Percentiles rank a stretch among this genome's conserved stretches.
phyloP scores from a whole-genome alignment of 2,329 filamentous ascomycete genomes.

The Bipolaris victoriae region DNA sequence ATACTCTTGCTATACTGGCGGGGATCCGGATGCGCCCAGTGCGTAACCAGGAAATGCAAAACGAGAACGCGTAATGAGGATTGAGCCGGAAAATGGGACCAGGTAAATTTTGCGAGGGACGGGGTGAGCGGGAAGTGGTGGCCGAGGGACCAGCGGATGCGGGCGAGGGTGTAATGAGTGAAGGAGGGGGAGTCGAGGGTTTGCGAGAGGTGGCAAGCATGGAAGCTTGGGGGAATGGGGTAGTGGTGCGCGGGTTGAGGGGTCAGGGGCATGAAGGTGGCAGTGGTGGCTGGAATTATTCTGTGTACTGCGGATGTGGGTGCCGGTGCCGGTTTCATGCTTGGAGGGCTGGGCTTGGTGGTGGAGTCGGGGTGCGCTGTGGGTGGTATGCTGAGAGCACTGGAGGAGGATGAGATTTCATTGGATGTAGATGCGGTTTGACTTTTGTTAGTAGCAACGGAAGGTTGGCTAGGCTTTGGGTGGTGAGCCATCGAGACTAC shows the following conservation, averaged over 20 bases:
- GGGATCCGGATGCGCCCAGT: slow-evolving; percentile 16
- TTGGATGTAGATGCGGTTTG: not conserved
- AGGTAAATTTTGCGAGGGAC: slow-evolving; percentile 15
- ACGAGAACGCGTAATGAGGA: slow-evolving; percentile 18
- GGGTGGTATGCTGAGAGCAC: not conserved
- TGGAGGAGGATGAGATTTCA: not conserved
- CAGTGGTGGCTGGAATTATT: too few relatives aligned
- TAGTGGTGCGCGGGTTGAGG: too few relatives aligned
- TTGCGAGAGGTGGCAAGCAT: slow-evolving; percentile 26
- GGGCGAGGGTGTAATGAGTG: slow-evolving; percentile 22
- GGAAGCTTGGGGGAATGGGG: slow-evolving; percentile 9
- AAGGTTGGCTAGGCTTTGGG: not conserved
- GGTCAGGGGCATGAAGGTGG: too few relatives aligned
- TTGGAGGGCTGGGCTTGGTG: too few relatives aligned
- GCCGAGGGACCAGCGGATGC: slow-evolving; percentile 21
- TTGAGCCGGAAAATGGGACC: not conserved
- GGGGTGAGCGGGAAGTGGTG: slow-evolving; percentile 19
- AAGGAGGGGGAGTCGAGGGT: slow-evolving; percentile 18
- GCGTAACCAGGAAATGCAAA: slow-evolving; percentile 11
- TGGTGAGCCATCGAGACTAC: not conserved
- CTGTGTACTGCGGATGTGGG: too few relatives aligned
- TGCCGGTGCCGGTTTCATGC: too few relatives aligned
- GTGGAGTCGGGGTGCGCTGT: too few relatives aligned
- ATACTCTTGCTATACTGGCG: not conserved
- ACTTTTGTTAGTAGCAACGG: not conserved